Evolutionary conservation across 2,329 filamentous ascomycete genomes (phyloP), one percentile per base, ranked within the genome.

Genomic region (Claviceps capensis): DNA sequence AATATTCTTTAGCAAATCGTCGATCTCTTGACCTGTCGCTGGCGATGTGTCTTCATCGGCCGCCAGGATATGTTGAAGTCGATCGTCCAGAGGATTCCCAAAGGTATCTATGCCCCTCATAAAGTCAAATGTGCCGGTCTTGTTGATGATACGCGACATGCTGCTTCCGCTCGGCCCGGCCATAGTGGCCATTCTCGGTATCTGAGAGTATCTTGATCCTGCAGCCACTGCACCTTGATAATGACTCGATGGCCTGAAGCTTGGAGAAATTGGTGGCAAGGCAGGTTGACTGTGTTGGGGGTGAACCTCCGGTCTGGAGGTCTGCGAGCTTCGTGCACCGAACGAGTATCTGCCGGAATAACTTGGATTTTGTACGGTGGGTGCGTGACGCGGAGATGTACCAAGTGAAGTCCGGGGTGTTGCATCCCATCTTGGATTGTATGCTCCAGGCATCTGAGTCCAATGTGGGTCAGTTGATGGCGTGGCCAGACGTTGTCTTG

Each of bases 1-100:
- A 56, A 90, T 89, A 55, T 87, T 88, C 45, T 81, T 74, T 11
- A 91, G 69, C 4, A 91, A 68, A 26, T 81, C 74, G 56, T 85
- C 78, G 52, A 91, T 78, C 59, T 89, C 84, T 53, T 85, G 75
- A n/a, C 76, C 65, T 1, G 66, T 69, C 50, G 71, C 63, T 37
- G 64, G 60, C 9, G 70, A 62, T 52, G 14, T 16, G 17, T 72
- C 67, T 5, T 71, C 63, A 17, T 64, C 62, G 17, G 61, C 61
- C 50, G 68, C 57, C 30, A 72, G 47, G 42, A 65, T 65, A 48
- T 61, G 57, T n/a, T 57, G 53, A 7, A 73, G 48, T 6, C 64
- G 61, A 3, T 62, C 53, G 6, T 63, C 56, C 5, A 75, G 58
- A 0, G 69, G 59, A 22, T 67, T 62, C 2, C 72, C 70, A n/a